Evolutionary conservation across 2,329 filamentous ascomycete species (phyloP).

Genomic region (Cordyceps fumosorosea): DNA sequence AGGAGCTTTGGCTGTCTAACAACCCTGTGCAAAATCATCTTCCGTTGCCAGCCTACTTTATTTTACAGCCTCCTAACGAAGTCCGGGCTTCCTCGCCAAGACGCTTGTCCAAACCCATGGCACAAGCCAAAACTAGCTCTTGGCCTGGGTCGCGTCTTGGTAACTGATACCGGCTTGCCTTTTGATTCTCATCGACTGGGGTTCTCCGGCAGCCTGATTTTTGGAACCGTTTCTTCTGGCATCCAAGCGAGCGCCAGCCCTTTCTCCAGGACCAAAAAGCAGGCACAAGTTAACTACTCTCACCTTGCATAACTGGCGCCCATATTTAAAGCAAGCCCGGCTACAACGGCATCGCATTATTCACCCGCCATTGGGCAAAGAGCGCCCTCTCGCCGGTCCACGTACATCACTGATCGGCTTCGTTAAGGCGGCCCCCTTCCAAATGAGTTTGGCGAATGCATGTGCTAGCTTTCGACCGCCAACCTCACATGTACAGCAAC

Average conservation of each 20-base stretch:
- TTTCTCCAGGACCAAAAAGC: background rate
- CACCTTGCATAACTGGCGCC: background rate
- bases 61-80: background rate
- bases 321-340: background rate
- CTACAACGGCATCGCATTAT: conserved; percentile 7
- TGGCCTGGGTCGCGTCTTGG: background rate
- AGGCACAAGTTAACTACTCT: background rate
- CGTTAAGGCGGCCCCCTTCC: background rate
- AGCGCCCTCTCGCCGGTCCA: background rate
- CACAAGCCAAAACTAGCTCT: background rate
- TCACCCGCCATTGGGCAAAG: background rate
- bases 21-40: too few relatives aligned
- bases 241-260: background rate
- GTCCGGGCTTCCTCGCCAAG: background rate
- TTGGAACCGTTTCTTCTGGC: background rate
- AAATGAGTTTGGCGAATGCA: too few relatives aligned
- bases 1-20: too few relatives aligned
- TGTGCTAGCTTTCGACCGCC: too few relatives aligned
- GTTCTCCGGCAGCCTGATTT: conserved; percentile 3
- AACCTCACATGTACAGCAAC: too few relatives aligned
- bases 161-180: background rate
- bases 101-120: background rate
- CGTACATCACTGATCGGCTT: conserved; percentile 2
- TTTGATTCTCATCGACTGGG: too few relatives aligned
- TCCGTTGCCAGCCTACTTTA: too few relatives aligned